Evolutionary conservation across 2,329 filamentous ascomycete genomes (phyloP), one percentile per base, ranked within the genome.

Genomic region (Tolypocladium nubicola): DNA sequence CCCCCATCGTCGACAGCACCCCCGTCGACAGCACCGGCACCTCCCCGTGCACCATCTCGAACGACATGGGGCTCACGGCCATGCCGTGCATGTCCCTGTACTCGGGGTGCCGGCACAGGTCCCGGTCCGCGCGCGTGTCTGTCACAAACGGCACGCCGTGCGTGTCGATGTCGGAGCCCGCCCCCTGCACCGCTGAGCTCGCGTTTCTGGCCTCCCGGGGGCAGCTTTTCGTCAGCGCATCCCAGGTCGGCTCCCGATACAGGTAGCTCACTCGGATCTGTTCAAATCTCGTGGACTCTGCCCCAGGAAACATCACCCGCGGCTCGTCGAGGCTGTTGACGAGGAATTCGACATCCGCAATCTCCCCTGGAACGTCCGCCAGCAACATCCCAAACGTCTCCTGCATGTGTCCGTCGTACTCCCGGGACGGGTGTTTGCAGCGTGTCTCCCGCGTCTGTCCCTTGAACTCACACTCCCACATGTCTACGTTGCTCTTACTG

Each of bases 261-360:
- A 74, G 49, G 40, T 72, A 59, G 0, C 60, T 66, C 0, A 70
- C 39, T 2, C 49, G 61, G 16, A 71, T 59, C 0, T 26, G 35
- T 14, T 41, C 0, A 1, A 0, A 41, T 11, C 5, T 54, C 16
- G 14, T n/a, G 26, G 57, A 52, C 19, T 16, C 53, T 40, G 30
- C 13, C 6, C 16, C 39, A 1, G 68, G 68, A 10, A 72, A 47
- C 21, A 79, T 11, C 3, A 78, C 71, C 4, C 71, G 65, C 1
- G 78, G 76, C 59, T 81, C 77, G 54, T 81, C 77, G 4, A 80
- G 65, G 43, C 74, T 71, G 52, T 79, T 81, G 16, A 79, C 65
- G 0, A 79, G 67, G 30, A 80, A 73, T 10, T 65, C 66, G 13
- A 77, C 56, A 33, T 78, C 65, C 0, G 75, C 73, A 5, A 77